phyloP scores from a whole-genome alignment of 2,329 filamentous ascomycete genomes.

The Thielaviopsis punctulata region DNA sequence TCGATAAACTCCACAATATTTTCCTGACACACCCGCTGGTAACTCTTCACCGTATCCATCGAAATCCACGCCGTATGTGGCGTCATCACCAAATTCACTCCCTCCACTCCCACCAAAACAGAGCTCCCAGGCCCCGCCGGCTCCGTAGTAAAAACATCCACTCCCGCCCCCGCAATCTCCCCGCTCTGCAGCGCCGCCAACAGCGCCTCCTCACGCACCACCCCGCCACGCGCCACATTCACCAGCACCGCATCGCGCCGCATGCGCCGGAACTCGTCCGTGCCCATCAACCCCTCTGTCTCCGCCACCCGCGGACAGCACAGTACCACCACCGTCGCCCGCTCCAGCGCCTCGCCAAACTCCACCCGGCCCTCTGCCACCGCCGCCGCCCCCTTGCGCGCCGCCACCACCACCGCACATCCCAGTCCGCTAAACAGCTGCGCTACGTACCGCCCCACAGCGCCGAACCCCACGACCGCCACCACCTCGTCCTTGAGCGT shows the following conservation, averaged over 20 bases:
- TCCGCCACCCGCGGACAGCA: conserved; percentile 67
- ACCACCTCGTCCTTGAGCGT: conserved; percentile 5
- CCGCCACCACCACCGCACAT: conserved; percentile 1
- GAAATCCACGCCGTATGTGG: conserved; percentile 13
- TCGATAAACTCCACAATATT: conserved; percentile 5
- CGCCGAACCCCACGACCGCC: conserved; percentile 5
- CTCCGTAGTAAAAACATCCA: conserved; percentile 67
- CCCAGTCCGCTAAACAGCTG: conserved; percentile 1
- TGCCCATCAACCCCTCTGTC: conserved; percentile 52
- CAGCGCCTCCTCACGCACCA: conserved; percentile 61
- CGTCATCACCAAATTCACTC: conserved; percentile 10
- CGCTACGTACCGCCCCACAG: conserved; percentile 3
- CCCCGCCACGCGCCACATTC: conserved; percentile 65
- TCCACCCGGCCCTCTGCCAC: neutral
- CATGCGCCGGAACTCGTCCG: conserved; percentile 34
- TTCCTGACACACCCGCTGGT: conserved; percentile 11
- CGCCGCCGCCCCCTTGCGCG: neutral
- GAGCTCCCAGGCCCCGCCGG: conserved; percentile 31
- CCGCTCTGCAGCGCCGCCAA: conserved; percentile 52
- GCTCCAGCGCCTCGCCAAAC: conserved; percentile 38
- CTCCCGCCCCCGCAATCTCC: conserved; percentile 57
- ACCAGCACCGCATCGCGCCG: conserved; percentile 56
- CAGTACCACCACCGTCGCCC: conserved; percentile 61
- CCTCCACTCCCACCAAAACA: neutral
- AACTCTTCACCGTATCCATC: conserved; percentile 10